Base-by-base conservation (phyloP, 768 basidiomycete genomes). In the Rhizopogon rudus region DNA sequence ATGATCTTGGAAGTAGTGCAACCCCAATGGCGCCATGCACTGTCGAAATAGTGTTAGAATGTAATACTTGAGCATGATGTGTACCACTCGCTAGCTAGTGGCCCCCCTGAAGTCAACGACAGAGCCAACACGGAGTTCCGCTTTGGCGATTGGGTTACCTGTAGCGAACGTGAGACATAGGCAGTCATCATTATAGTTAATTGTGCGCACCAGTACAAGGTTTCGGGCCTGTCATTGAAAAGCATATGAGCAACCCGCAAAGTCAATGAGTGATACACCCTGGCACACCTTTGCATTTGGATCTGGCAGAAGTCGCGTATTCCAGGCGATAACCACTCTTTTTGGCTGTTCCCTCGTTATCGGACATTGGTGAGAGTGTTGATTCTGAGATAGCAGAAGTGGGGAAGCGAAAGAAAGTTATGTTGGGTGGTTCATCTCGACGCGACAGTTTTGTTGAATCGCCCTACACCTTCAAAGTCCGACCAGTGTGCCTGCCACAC, bases 11-110 rank as follows among this genome's bases (percentile, higher is more conserved):
- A 43, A 0, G 92, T 93, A 6, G 81, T 78, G 65, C 93, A 95
- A 17, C 93, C 93, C 92, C 92, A 96, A 65, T 96, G 93, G 59
- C 91, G 83, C 91, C 91, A 96, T 35, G 77, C 68, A 65, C 89
- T 91, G 12, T 16, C 14, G 45, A 28, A 50, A 5, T 7, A 35
- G 13, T 8, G 17, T 49, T n/a, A 35, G 45, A 40, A 59, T 2
- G 25, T 6, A 12, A 37, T 22, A 39, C 35, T n/a, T 59, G 55
- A 43, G 20, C 48, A 41, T 46, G 17, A 43, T 20, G 33, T 14
- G 49, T 12, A 9, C 5, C 31, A 72, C 76, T 61, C 67, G 90
- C 90, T 88, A 89, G 62, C 67, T 77, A 8, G 81, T 81, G 61
- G 82, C 77, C 55, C 89, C 93, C 59, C 72, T 75, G 67, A 93